A percentile compares a stretch with the other conserved stretches of the same genome.
Evolutionary conservation across 768 basidiomycete species (phyloP).

Genomic region (Filobasidium wieringae): DNA sequence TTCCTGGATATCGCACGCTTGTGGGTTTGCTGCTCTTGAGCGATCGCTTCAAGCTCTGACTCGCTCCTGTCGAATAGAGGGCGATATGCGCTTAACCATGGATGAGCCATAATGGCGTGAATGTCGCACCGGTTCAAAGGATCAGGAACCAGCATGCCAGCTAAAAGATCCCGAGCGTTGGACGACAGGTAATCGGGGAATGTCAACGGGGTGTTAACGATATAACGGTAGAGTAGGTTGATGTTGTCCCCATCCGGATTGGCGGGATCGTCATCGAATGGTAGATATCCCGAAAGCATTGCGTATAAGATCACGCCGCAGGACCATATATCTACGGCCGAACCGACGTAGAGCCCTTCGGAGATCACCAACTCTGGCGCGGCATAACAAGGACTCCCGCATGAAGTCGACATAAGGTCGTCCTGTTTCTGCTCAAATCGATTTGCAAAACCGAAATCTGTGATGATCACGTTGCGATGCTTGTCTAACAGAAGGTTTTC

Average conservation of each 20-base stretch:
- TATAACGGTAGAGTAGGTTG: constrained; percentile 95
- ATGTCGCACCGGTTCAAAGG: constrained; percentile 68
- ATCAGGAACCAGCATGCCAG: constrained; percentile 89
- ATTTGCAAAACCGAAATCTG: constrained; percentile 98
- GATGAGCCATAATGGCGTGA: constrained; percentile 67
- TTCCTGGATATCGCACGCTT: constrained; percentile 50
- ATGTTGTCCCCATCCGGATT: constrained; percentile 99
- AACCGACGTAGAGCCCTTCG: constrained; percentile 91
- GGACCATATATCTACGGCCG: constrained; percentile 97
- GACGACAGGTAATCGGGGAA: constrained; percentile 91
- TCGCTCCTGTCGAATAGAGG: constrained; percentile 57
- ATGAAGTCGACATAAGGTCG: constrained; percentile 97
- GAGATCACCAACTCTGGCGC: constrained; percentile 96
- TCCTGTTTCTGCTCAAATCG: constrained; percentile 82
- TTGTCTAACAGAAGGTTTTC: constrained; percentile 96
- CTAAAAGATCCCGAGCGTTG: constrained; percentile 69
- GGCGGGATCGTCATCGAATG: constrained; percentile 96
- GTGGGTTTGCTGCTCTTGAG: constrained; percentile 72
- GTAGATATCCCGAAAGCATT: constrained; percentile 86
- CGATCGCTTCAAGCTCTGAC: constrained; percentile 63
- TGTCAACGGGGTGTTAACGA: constrained; percentile 88
- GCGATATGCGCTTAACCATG: constrained; percentile 64
- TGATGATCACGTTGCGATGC: constrained; percentile 96
- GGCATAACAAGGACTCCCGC: constrained; percentile 94
- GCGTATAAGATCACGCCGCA: constrained; percentile 96